A percentile compares a stretch with the other conserved stretches of the same genome.
Conservation (phyloP, 2,329 filamentous ascomycete genomes). For the Pseudovirgaria hyperparasitica region DNA sequence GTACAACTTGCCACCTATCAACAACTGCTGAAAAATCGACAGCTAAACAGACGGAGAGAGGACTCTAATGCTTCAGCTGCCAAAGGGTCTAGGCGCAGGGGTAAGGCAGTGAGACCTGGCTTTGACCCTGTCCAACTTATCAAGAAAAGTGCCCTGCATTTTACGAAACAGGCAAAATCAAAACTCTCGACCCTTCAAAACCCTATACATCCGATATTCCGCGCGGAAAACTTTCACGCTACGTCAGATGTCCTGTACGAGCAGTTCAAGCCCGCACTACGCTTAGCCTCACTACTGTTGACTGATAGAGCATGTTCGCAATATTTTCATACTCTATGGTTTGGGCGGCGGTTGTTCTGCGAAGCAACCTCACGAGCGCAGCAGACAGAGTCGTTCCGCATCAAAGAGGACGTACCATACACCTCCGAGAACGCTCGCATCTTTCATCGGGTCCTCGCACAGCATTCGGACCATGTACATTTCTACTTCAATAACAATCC, state of each 20-base stretch:
- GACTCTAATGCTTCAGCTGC: slow-evolving; percentile 1
- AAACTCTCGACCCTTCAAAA: slow-evolving; percentile 19
- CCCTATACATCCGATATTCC: slow-evolving; percentile 23
- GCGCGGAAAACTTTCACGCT: slow-evolving; percentile 25
- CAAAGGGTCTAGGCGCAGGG: too few species aligned
- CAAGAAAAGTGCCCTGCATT: slow-evolving; percentile 24
- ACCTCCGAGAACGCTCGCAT: slow-evolving; percentile 15
- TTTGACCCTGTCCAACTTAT: slow-evolving; percentile 27
- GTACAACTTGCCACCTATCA: too few species aligned
- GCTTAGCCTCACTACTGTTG: slow-evolving; percentile 19
- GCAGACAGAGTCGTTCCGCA: slow-evolving; percentile 21
- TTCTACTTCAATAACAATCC: slow-evolving; percentile 26
- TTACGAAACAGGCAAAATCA: slow-evolving; percentile 11
- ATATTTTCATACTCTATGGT: slow-evolving; percentile 26
- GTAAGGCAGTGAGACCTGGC: slow-evolving; percentile 19
- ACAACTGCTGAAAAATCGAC: too few species aligned
- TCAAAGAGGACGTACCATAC: slow-evolving; percentile 21
- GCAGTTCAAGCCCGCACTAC: slow-evolving; percentile 23
- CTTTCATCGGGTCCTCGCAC: slow-evolving; percentile 18
- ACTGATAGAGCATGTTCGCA: slow-evolving; percentile 22
- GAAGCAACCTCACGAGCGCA: slow-evolving; percentile 17
- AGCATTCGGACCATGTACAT: slow-evolving; percentile 22
- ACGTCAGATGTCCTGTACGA: slow-evolving; percentile 25
- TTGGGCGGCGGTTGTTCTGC: slow-evolving; percentile 21
- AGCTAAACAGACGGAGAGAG: too few species aligned